A percentile compares a stretch with the other conserved stretches of the same genome.
Evolutionary conservation across 306 rosid species (phyloP).

Genomic region (Cicer yamashitae): DNA sequence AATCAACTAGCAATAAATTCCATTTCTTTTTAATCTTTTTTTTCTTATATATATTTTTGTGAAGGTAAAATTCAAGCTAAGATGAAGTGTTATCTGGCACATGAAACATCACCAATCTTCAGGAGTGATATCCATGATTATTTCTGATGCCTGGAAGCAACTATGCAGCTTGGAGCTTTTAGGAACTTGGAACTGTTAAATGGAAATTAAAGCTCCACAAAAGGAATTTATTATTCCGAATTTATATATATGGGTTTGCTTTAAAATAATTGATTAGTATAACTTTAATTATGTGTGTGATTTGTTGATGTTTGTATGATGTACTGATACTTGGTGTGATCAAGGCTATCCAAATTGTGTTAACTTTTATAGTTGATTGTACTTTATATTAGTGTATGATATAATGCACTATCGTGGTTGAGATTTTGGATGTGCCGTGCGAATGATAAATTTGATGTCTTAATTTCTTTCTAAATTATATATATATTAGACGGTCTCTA

Average conservation of each 20-base stretch:
- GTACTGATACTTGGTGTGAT: conserved; percentile 25
- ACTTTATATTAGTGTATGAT: conserved; percentile 26
- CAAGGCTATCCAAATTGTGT: conserved; percentile 11
- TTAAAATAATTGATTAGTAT: conserved; percentile 24
- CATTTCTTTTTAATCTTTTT: not conserved
- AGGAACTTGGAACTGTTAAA: conserved; percentile 8
- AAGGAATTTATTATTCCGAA: conserved; percentile 19
- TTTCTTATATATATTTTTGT: not conserved
- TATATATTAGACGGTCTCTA: too few relatives aligned
- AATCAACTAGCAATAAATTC: not conserved
- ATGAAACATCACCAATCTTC: conserved; percentile 32
- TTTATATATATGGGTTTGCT: conserved; percentile 22
- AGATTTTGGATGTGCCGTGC: too few relatives aligned
- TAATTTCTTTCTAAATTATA: too few relatives aligned
- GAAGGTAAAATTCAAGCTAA: conserved; percentile 25
- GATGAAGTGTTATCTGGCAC: conserved; percentile 23
- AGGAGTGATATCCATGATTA: conserved; percentile 31
- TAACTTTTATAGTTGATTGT: conserved; percentile 32
- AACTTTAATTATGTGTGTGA: conserved; percentile 37
- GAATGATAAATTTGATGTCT: too few relatives aligned
- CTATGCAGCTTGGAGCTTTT: conserved; percentile 22
- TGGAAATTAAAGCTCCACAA: conserved; percentile 33
- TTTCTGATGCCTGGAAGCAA: conserved; percentile 31
- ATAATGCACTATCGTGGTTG: not conserved
- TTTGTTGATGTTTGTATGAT: conserved; percentile 34